These are phyloP conservation scores for Lactuca saligna DNA, from an alignment of 129 eudicot species.

Conservation along the genomic window DNA sequence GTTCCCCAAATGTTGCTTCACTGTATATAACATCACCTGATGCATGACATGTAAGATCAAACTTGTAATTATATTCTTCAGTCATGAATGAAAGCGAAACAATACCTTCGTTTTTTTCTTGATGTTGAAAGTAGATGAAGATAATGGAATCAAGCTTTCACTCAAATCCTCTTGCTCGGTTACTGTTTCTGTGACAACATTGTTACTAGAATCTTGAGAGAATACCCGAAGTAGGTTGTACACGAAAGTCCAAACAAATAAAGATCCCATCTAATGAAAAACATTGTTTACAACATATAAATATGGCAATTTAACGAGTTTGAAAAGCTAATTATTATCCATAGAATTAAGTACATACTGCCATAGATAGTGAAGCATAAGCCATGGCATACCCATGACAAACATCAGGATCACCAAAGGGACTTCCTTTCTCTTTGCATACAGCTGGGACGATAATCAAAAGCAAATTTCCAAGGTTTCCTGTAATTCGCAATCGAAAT, in stretches of 20 bases:
- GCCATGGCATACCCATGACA: constrained; percentile 61
- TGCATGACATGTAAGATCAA: background rate
- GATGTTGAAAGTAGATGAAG: constrained; percentile 3
- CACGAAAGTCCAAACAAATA: constrained; percentile 74
- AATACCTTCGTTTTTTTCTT: constrained; percentile 22
- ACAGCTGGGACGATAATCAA: constrained; percentile 84
- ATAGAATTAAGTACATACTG: constrained; percentile 45
- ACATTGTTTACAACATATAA: constrained; percentile 13
- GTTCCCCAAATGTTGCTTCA: constrained; percentile 30
- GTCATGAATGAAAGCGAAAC: constrained; percentile 6
- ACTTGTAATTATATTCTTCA: too few species aligned
- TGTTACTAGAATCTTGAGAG: constrained; percentile 37
- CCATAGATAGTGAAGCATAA: constrained; percentile 90
- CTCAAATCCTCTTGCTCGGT: constrained; percentile 16
- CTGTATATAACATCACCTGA: constrained; percentile 24
- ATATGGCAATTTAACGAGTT: background rate
- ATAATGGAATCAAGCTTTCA: constrained; percentile 43
- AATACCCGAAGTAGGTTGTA: constrained; percentile 78
- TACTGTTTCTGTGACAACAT: constrained; percentile 4
- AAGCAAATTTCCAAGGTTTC: constrained; percentile 81
- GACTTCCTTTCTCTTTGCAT: constrained; percentile 80
- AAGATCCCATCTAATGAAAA: constrained; percentile 63
- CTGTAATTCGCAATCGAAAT: constrained; percentile 37
- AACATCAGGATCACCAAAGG: constrained; percentile 71
- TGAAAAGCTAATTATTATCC: background rate